These are phyloP conservation scores for Ogataea zsoltii DNA, from an alignment of 805 yeast genomes.

Conservation along the genomic window DNA sequence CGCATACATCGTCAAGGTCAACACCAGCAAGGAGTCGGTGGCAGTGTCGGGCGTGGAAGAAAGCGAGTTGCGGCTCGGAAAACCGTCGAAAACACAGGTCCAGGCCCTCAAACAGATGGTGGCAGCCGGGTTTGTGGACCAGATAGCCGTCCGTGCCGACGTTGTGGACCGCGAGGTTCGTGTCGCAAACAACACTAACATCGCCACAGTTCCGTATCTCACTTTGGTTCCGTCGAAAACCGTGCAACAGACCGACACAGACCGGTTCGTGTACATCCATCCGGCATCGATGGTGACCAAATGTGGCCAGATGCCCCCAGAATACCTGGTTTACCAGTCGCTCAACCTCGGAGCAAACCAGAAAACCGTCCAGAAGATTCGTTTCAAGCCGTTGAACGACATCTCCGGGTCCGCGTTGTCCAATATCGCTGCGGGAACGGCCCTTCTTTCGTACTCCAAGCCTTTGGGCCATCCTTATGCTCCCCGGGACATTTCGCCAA, in stretches of 20 bases:
- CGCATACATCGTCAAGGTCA: constrained; percentile 67
- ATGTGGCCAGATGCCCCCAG: constrained; percentile 73
- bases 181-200: constrained; percentile 56
- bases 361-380: constrained; percentile 42
- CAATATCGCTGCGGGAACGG: constrained; percentile 71
- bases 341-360: constrained; percentile 56
- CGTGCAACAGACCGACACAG: constrained; percentile 40
- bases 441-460: constrained; percentile 79
- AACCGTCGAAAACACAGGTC: constrained; percentile 70
- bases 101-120: constrained; percentile 87
- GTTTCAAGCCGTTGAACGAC: constrained; percentile 78
- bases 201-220: constrained; percentile 64
- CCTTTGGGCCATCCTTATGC: constrained; percentile 91
- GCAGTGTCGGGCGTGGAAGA: constrained; percentile 44
- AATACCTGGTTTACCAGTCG: constrained; percentile 71
- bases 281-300: constrained; percentile 66
- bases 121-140: constrained; percentile 91
- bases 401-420: constrained; percentile 73
- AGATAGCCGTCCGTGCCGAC: constrained; percentile 84
- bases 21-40: constrained; percentile 59
- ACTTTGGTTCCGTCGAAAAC: constrained; percentile 49
- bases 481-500: constrained; percentile 63
- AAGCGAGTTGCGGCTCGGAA: constrained; percentile 52
- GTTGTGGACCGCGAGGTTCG: constrained; percentile 60
- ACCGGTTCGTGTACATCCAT: constrained; percentile 73